phyloP scores from a whole-genome alignment of 768 basidiomycete genomes.

The Pleurotus pulmonarius region DNA sequence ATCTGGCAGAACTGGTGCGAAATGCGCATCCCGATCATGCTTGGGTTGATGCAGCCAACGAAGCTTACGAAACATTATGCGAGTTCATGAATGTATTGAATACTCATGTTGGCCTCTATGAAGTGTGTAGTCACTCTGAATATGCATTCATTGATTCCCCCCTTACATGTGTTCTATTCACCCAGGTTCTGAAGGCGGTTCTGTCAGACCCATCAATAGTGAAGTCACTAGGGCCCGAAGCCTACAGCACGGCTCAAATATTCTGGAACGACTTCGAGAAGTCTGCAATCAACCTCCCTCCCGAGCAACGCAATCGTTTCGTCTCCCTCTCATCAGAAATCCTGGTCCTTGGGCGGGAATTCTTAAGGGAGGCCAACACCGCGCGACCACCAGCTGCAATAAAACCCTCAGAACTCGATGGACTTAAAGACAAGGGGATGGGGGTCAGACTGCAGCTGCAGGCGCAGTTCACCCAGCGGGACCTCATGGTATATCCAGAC shows the following conservation, averaged over 20 bases:
- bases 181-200: conserved; percentile 67
- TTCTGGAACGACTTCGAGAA: conserved; percentile 98
- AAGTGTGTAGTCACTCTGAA: conserved; percentile 50
- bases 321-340: conserved; percentile 90
- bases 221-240: conserved; percentile 65
- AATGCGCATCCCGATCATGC: conserved; percentile 86
- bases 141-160: conserved; percentile 9
- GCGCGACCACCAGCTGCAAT: conserved; percentile 66
- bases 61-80: conserved; percentile 87
- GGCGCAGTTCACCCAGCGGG: conserved; percentile 71
- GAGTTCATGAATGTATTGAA: conserved; percentile 98
- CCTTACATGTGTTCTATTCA: conserved; percentile 15
- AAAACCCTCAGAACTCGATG: conserved; percentile 63
- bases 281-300: conserved; percentile 89
- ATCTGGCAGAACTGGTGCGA: conserved; percentile 89
- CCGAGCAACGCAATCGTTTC: conserved; percentile 72
- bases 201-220: conserved; percentile 66
- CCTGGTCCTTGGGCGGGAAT: conserved; percentile 80
- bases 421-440: conserved; percentile 75
- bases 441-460: conserved; percentile 70
- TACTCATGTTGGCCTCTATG: conserved; percentile 86
- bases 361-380: conserved; percentile 64
- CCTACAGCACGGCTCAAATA: conserved; percentile 83
- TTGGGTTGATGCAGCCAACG: conserved; percentile 84
- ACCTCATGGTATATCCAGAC: conserved; percentile 78